Base-by-base conservation (phyloP, 139 green algal species). In the Tetradesmus obliquus region DNA sequence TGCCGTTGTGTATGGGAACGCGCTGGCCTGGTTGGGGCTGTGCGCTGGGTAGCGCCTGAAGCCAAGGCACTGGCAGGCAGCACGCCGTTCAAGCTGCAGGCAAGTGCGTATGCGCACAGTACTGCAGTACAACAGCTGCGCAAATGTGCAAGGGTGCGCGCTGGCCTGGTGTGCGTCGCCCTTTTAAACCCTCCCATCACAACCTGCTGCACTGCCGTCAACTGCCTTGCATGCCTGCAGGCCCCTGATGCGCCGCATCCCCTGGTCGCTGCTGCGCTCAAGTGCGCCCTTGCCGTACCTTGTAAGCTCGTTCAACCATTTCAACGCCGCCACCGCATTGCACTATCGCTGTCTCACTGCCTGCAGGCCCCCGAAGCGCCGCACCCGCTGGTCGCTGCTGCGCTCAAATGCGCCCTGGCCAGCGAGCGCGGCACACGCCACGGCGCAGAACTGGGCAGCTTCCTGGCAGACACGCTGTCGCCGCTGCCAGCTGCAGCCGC, bases 21-120 rank as follows among this genome's bases (percentile, higher is more conserved):
- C 12, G 86, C 71, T 45, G 32, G 32, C 32, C 32, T 45, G 32
- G 32, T 45, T 45, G 32, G 87, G 12, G 24, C 22, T 20, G 87
- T 91, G 5, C 62, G 54, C 20, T 91, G 87, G 87, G 87, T 54
- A n/a, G 72, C 87, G 9, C 72, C 72, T 7, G 87, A 91, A 45
- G 87, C 87, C 10, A 91, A 91, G 87, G 87, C 74, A 19, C 74
- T 91, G 53, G 55, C 87, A 51, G 87, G 87, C n/a, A 91, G 87
- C 55, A 85, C 74, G 20, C 87, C 87, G 55, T 91, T 91, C 55
- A 86, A 54, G 53, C 74, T 91, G 54, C 72, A 79, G 74, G 32
- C 32, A 45, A 45, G 87, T 91, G 54, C 24, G 55, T 54, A 45
- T 45, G 32, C 32, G 32, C 32, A 45, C 32, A 45, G 32, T 45